Percentiles rank a stretch among this genome's conserved stretches.
Evolutionary conservation across 139 green algal species (phyloP).

Genomic region (Ettlia oleoabundans): DNA sequence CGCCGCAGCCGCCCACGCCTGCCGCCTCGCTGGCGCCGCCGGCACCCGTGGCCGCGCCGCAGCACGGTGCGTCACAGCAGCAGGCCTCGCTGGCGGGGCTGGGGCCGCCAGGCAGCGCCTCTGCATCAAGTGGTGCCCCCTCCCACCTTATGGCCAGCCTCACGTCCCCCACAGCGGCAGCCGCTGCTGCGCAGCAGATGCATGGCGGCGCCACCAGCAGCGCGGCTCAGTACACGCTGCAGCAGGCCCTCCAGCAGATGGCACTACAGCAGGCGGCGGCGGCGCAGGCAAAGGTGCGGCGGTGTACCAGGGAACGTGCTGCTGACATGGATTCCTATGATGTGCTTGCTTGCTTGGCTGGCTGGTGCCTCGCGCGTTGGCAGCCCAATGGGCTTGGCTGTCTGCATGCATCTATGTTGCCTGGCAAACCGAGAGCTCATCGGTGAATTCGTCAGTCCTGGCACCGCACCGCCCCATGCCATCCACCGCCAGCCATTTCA

Average conservation of each 20-base stretch:
- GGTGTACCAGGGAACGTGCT: too few species aligned
- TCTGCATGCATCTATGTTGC: background rate
- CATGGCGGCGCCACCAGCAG: slow-evolving; percentile 4
- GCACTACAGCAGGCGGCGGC: slow-evolving; percentile 31
- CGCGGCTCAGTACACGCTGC: slow-evolving; percentile 33
- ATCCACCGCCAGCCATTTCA: too few species aligned
- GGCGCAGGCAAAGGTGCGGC: slow-evolving; percentile 13
- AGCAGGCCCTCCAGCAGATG: slow-evolving; percentile 39
- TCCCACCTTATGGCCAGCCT: background rate
- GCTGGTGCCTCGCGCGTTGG: background rate
- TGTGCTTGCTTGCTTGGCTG: background rate
- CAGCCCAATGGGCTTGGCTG: background rate
- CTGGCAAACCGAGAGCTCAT: too few species aligned
- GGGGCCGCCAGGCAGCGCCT: background rate
- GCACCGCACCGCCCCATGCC: too few species aligned
- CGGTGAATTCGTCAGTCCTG: too few species aligned
- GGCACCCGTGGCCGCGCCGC: background rate
- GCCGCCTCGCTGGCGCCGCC: background rate
- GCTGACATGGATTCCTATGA: too few species aligned
- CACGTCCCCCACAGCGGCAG: slow-evolving; percentile 11
- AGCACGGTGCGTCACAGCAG: background rate
- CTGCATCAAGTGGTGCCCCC: background rate
- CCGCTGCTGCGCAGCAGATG: background rate
- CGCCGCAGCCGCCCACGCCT: background rate
- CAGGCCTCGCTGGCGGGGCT: slow-evolving; percentile 1